These are phyloP conservation scores for Artemisia tridentata DNA, from an alignment of 129 eudicot species.

Conservation along the genomic window DNA sequence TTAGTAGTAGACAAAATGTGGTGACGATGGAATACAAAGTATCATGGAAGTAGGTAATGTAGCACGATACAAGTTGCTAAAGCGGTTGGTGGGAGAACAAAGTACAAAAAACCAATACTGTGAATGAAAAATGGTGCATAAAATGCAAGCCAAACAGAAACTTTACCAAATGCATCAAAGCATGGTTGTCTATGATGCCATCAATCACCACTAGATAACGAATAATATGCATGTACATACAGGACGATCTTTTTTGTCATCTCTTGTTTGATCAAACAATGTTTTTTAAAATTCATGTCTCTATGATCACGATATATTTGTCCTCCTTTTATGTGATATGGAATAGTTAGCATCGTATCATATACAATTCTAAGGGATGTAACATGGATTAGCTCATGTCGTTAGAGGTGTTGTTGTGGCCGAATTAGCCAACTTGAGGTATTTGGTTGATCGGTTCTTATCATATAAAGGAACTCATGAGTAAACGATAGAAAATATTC, in stretches of 20 bases:
- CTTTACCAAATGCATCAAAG: slow-evolving; percentile 25
- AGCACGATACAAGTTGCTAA: slow-evolving; percentile 29
- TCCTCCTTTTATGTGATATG: no score
- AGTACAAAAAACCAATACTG: slow-evolving; percentile 13
- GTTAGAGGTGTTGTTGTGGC: no score
- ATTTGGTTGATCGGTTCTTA: no score
- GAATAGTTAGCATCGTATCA: no score
- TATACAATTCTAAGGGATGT: no score
- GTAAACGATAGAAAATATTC: no score
- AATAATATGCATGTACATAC: slow-evolving; percentile 6
- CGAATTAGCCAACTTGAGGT: no score
- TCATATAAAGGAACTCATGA: no score
- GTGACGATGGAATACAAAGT: slow-evolving; percentile 19
- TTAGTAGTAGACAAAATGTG: slow-evolving; percentile 20
- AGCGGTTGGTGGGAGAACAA: slow-evolving; percentile 34
- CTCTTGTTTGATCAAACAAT: background rate
- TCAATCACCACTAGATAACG: slow-evolving; percentile 25
- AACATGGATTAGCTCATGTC: no score
- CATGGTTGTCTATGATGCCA: slow-evolving; percentile 19
- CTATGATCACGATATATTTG: no score
- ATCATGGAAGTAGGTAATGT: slow-evolving; percentile 24
- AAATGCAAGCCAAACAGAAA: slow-evolving; percentile 23
- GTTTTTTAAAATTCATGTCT: background rate
- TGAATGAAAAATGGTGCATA: slow-evolving; percentile 23
- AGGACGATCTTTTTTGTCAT: slow-evolving; percentile 16